Evolutionary conservation across 2,329 filamentous ascomycete species (phyloP), one percentile per base, ranked within the genome.

Genomic region (Colletotrichum neosansevieriae): DNA sequence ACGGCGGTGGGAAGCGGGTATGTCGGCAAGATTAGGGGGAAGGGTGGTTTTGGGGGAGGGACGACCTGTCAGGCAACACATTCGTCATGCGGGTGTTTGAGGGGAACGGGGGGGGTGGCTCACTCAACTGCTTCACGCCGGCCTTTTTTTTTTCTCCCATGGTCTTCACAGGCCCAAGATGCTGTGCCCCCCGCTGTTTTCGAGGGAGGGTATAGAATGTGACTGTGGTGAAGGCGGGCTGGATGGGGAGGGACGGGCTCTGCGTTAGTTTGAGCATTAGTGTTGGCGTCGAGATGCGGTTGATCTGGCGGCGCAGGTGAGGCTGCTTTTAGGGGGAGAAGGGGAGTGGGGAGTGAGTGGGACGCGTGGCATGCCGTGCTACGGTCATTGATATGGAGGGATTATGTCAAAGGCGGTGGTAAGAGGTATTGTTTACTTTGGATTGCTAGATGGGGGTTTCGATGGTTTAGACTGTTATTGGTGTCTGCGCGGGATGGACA

Each of bases 1-100:
- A 58, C 65, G 34, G 32, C 53, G 65, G 53, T 47, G 65, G 60
- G 10, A 68, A 38, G 49, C 65, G 65, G 65, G 53, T 68, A 64
- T 40, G 47, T 68, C 65, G 65, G 65, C 64, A 67, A 36, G 24
- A 24, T 34, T 45, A 38, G 10, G 11, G 36, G 13, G 36, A 11
- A 6, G 42, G 13, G 29, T 29, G 29, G 6, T 7, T 29, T 29
- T 24, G 19, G 36, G 36, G 13, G 45, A 29, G 45, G 24, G 63
- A 34, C 21, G 17, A 34, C 24, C 44, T 19, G 54, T 44, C 62
- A 59, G 54, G 36, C 56, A 42, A 40, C 15, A 32, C 36, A 11
- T 38, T 54, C 53, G 60, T 42, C 54, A 64, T 68, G 60, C 65
- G 60, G 51, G 19, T 17, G 19, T 12, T 7, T 13, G 45, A 24